phyloP scores from a whole-genome alignment of 441 rosid genomes.

The Hura crepitans region DNA sequence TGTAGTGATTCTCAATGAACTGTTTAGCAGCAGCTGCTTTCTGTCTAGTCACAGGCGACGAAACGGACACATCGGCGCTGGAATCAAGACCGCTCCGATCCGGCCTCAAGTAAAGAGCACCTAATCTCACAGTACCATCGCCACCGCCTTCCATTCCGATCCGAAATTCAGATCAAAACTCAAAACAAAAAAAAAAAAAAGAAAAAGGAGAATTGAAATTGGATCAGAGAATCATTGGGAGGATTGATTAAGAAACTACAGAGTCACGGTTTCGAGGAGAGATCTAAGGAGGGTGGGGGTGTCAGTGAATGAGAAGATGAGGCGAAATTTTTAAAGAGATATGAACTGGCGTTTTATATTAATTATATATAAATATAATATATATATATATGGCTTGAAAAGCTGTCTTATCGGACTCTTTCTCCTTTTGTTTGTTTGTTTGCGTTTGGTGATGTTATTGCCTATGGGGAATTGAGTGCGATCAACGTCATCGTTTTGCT shows the following conservation, averaged over 20 bases:
- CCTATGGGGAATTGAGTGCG: constrained; percentile 38
- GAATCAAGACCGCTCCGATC: constrained; percentile 54
- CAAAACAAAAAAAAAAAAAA: constrained; percentile 5
- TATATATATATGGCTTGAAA: constrained; percentile 21
- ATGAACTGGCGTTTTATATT: constrained; percentile 37
- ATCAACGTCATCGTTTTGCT: constrained; percentile 42
- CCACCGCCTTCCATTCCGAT: constrained; percentile 58
- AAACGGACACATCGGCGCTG: constrained; percentile 65
- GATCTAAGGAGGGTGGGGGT: constrained; percentile 35
- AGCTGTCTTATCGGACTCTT: constrained; percentile 28
- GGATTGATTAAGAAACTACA: constrained; percentile 15
- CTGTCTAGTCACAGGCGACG: constrained; percentile 91
- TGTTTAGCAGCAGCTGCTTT: constrained; percentile 96
- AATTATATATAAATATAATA: neutral
- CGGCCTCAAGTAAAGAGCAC: constrained; percentile 53
- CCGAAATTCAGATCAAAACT: constrained; percentile 15
- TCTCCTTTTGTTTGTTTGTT: constrained; percentile 16
- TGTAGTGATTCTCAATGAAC: constrained; percentile 94
- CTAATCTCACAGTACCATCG: constrained; percentile 73
- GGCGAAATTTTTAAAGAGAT: neutral
- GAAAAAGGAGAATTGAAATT: neutral
- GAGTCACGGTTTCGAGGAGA: constrained; percentile 33
- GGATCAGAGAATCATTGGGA: constrained; percentile 24
- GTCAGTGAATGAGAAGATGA: constrained; percentile 37
- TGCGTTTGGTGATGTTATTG: constrained; percentile 13